Base-by-base conservation (phyloP, 441 rosid species). In the Gossypium davidsonii region DNA sequence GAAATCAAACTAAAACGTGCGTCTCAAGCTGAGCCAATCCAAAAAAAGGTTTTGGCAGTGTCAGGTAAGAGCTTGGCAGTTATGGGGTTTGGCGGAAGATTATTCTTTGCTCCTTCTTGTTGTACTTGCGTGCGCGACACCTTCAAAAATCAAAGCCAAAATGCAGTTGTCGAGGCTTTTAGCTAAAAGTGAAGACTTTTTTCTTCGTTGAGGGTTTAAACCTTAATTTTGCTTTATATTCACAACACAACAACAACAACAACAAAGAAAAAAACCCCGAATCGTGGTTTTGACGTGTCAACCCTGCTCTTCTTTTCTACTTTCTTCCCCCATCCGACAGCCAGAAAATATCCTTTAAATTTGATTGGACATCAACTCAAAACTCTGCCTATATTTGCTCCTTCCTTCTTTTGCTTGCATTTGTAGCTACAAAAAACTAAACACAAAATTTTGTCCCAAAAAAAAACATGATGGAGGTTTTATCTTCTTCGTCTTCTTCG, bases 401-500 rank as follows among this genome's bases (percentile, higher is more conserved):
- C 4, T 21, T 15, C 57, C 52, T 65, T 21, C 31, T 21, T 14
- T 14, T 18, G 11, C 25, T 28, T 52, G 3, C 12, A 44, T 44
- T 67, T 21, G 8, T 51, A 26, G 11, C 59, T 26, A 28, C 31
- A 4, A 25, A 12, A 17, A 28, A 4, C 25, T 44, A 44, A 28
- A 64, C 21, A 39, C 48, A 44, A 17, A 42, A 9, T 15, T 59
- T 60, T 59, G 10, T 15, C 6, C 5, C 37, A 0, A 28, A 58
- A 31, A 31, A 72, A 49, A 1, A 2, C 49, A 57, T 1, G 61
- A 89, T 91, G 93, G 93, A 91, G 78, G 84, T 84, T 23, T 77
- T 89, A 51, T 81, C 86, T 60, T 88, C 88, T 59, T 80, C 93
- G 0, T 87, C 88, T 51, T 88, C 89, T 58, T 79, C 93, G 0